These are phyloP conservation scores for Chaetomium olivaceum DNA, from an alignment of 2,329 filamentous ascomycete genomes.

Conservation along the genomic window DNA sequence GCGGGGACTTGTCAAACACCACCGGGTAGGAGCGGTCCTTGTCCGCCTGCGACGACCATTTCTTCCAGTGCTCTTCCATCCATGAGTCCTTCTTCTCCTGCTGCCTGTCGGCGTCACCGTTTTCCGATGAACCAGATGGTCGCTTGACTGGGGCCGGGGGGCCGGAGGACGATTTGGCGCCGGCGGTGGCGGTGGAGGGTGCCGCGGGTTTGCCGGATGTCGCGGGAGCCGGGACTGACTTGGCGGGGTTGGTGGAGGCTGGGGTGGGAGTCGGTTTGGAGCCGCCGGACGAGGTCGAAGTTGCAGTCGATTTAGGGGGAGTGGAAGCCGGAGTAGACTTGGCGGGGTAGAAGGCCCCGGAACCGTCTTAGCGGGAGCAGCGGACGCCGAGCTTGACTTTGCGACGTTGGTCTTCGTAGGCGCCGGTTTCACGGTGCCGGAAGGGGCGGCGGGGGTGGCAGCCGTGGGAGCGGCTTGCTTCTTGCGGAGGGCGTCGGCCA, in stretches of 20 bases:
- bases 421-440: neutral
- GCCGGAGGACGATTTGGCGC: neutral
- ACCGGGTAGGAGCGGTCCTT: neutral
- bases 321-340: neutral
- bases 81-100: neutral
- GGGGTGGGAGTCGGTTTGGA: neutral
- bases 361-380: neutral
- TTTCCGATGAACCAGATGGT: neutral
- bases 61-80: neutral
- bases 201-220: neutral
- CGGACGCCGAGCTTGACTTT: neutral
- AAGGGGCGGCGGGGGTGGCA: neutral
- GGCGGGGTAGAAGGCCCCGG: neutral
- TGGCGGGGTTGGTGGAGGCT: neutral
- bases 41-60: neutral
- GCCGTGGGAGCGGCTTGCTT: neutral
- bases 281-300: too few relatives aligned
- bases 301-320: neutral
- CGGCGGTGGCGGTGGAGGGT: too few relatives aligned
- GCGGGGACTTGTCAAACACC: neutral
- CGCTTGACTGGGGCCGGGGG: neutral
- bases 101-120: neutral
- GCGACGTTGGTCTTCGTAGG: neutral
- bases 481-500: neutral
- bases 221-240: neutral